A percentile compares a stretch with the other conserved stretches of the same genome.
phyloP scores from a whole-genome alignment of 2,329 filamentous ascomycete species.

The Fusarium nanum region DNA sequence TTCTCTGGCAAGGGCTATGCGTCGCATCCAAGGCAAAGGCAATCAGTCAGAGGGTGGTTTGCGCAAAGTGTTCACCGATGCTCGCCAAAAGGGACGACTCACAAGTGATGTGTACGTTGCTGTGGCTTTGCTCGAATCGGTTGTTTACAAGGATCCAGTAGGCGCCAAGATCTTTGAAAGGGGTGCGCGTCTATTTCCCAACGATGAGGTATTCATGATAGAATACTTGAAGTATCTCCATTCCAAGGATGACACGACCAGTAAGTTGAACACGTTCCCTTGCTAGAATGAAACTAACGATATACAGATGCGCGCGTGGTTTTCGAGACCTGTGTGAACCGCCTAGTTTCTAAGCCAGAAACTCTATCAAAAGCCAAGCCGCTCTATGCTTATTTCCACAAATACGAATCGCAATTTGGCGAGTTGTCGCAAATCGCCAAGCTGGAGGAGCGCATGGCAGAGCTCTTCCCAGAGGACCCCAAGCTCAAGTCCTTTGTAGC shows the following conservation, averaged over 20 bases:
- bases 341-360: conserved; percentile 81
- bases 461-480: conserved; percentile 91
- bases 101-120: conserved; percentile 96
- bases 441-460: conserved; percentile 90
- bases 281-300: conserved; percentile 31
- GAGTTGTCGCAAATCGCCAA: conserved; percentile 91
- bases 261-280: conserved; percentile 64
- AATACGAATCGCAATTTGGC: conserved; percentile 93
- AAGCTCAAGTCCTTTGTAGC: conserved; percentile 79
- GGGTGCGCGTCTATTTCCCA: conserved; percentile 91
- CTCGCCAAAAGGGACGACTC: conserved; percentile 85
- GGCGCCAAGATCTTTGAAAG: conserved; percentile 97
- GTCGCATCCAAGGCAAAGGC: conserved; percentile 90
- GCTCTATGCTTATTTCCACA: conserved; percentile 91
- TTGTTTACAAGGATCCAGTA: conserved; percentile 93
- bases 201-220: conserved; percentile 91
- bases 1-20: conserved; percentile 91
- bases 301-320: conserved; percentile 86
- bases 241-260: conserved; percentile 90
- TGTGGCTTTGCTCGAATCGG: conserved; percentile 90
- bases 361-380: conserved; percentile 80
- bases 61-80: conserved; percentile 88
- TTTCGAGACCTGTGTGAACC: conserved; percentile 92
- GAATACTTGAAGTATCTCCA: conserved; percentile 97
- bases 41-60: conserved; percentile 76